Conservation (phyloP, 352 stramenopile species). For the Pythium aphanidermatum region DNA sequence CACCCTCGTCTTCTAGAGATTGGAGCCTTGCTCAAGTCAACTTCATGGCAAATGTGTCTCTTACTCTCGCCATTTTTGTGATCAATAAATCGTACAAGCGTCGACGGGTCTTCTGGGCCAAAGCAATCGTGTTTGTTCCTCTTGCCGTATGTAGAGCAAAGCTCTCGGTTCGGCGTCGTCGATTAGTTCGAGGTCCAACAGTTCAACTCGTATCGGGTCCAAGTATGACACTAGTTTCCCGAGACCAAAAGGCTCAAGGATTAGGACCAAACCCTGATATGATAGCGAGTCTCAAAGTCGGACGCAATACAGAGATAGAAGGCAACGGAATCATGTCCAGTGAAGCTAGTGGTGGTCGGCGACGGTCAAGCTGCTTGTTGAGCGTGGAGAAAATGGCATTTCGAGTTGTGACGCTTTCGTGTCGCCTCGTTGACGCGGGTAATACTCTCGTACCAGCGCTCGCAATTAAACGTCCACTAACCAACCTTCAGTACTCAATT, state of each 20-base stretch:
- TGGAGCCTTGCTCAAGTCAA: slow-evolving; percentile 15
- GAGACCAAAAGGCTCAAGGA: too few relatives aligned
- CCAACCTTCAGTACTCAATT: neutral
- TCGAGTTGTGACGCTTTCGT: slow-evolving; percentile 8
- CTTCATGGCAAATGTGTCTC: slow-evolving; percentile 18
- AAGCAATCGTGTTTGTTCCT: slow-evolving; percentile 1
- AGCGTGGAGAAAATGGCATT: neutral
- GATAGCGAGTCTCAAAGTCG: too few relatives aligned
- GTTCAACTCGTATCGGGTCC: too few relatives aligned
- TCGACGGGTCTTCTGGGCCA: slow-evolving; percentile 7
- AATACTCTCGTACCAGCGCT: neutral
- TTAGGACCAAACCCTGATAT: too few relatives aligned
- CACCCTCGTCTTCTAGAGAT: neutral
- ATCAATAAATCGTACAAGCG: slow-evolving; percentile 22
- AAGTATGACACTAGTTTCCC: too few relatives aligned
- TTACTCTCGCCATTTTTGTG: slow-evolving; percentile 17
- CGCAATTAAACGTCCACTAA: neutral
- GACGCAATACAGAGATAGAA: too few relatives aligned
- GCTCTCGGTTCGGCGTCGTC: slow-evolving; percentile 1
- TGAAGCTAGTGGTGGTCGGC: neutral
- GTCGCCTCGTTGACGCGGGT: slow-evolving; percentile 8
- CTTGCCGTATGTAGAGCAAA: slow-evolving; percentile 11
- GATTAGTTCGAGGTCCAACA: too few relatives aligned
- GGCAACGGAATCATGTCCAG: too few relatives aligned
- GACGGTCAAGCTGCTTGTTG: neutral